Base-by-base conservation (phyloP, 1,284 basidiomycete genomes). In the Puccinia polysora region DNA sequence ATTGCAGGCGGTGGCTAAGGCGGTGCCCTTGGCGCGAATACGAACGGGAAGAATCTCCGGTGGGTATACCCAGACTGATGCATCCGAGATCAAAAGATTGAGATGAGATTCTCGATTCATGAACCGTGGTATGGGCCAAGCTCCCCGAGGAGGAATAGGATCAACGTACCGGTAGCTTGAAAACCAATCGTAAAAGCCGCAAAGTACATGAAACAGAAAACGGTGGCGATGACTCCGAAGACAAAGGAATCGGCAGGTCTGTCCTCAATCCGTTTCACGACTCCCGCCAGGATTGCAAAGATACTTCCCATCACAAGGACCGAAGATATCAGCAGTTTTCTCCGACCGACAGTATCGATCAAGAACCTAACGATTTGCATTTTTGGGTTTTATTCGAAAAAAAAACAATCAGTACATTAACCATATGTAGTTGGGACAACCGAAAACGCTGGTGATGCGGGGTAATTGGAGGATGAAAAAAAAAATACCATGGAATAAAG, bases 121-220 rank as follows among this genome's bases (percentile, higher is more conserved):
- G n/a, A 20, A 2, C 4, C 10, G 14, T 23, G 7, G 10, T 52
- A 2, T 8, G 15, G 49, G 30, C 15, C 30, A 12, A 47, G n/a
- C 12, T 47, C 43, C 12, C 12, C 12, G 43, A 47, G 12, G 43
- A n/a, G 12, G n/a, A 12, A 47, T 12, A 12, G n/a, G n/a, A 47
- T 47, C 4, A 25, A 56, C 36, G 23, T 64, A 72, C 60, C 69
- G 36, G 76, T 75, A 25, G 74, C 75, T 74, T 78, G 77, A 76
- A 78, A 78, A 8, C 77, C 78, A 25, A 78, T 76, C n/a, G 79
- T 79, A 74, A 79, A 80, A 3, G 78, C 59, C 5, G 75, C 77
- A 75, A 80, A 74, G 73, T 77, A 79, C 34, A 80, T 25, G 74
- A 80, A 80, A 18, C 78, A 71, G 49, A 79, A 72, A 12, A 77